These are phyloP conservation scores for Amphirosellinia nigrospora DNA, from an alignment of 495 filamentous ascomycete genomes.

Conservation along the genomic window DNA sequence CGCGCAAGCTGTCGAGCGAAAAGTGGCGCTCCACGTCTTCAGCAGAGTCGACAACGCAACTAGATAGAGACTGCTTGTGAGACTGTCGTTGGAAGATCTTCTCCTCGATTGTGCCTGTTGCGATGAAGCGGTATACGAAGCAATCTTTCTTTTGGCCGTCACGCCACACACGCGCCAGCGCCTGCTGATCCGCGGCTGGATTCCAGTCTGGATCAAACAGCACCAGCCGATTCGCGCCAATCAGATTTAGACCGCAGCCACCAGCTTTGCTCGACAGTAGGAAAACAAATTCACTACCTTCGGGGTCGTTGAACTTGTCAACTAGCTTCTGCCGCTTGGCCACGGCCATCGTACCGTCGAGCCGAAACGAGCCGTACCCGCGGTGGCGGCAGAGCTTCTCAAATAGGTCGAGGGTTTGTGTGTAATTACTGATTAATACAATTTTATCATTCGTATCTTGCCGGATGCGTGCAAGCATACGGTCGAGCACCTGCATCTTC, in stretches of 20 bases:
- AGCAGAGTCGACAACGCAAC: slow-evolving; percentile 95
- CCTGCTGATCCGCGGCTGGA: slow-evolving; percentile 97
- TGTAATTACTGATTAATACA: slow-evolving; percentile 98
- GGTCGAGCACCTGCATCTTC: slow-evolving; percentile 97
- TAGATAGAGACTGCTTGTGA: slow-evolving; percentile 95
- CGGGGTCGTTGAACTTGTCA: slow-evolving; percentile 96
- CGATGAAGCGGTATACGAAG: slow-evolving; percentile 98
- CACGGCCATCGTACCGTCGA: slow-evolving; percentile 97
- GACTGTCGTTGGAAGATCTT: slow-evolving; percentile 99
- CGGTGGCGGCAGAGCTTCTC: slow-evolving; percentile 86
- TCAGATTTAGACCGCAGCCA: slow-evolving; percentile 95
- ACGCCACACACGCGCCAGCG: slow-evolving; percentile 95
- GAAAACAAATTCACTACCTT: slow-evolving; percentile 91
- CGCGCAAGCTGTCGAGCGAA: slow-evolving; percentile 81
- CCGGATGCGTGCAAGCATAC: slow-evolving; percentile 96
- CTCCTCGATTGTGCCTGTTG: slow-evolving; percentile 97
- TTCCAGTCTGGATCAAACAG: slow-evolving; percentile 99
- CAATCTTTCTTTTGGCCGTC: slow-evolving; percentile 99
- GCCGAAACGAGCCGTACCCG: slow-evolving; percentile 81
- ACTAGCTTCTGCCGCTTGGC: slow-evolving; percentile 96
- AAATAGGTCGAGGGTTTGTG: slow-evolving; percentile 94
- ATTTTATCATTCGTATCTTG: slow-evolving; percentile 99
- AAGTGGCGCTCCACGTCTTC: slow-evolving; percentile 98
- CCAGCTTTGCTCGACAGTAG: slow-evolving; percentile 95
- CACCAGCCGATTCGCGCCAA: slow-evolving; percentile 94